phyloP scores from a whole-genome alignment of 1,139 yeast species.

The Candida sojae region DNA sequence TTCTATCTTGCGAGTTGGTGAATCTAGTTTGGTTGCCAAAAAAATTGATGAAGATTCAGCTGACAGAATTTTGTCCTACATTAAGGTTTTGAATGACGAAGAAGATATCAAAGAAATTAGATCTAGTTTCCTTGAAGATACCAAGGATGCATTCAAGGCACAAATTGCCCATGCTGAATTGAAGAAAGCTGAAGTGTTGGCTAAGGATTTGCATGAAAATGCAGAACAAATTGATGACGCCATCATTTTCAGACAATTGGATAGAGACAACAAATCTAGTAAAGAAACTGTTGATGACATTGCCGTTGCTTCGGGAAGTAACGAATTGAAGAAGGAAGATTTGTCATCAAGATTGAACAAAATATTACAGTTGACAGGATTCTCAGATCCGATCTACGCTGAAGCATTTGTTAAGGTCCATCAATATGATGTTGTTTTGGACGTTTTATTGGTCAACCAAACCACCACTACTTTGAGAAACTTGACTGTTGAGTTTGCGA shows the following conservation, averaged over 20 bases:
- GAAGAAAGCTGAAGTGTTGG: constrained; percentile 58
- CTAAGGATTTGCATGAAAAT: constrained; percentile 62
- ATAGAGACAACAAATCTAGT: constrained; percentile 41
- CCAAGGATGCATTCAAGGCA: constrained; percentile 76
- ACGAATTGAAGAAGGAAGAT: constrained; percentile 52
- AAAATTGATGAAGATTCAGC: constrained; percentile 94
- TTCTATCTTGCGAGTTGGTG: constrained; percentile 87
- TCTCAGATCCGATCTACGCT: constrained; percentile 96
- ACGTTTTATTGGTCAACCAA: constrained; percentile 92
- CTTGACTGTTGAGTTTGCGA: constrained; percentile 92
- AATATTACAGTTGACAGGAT: constrained; percentile 93
- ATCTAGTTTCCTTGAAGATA: constrained; percentile 81
- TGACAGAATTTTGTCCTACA: constrained; percentile 85
- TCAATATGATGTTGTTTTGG: constrained; percentile 94
- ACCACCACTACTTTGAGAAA: constrained; percentile 90
- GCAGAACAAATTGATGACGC: constrained; percentile 86
- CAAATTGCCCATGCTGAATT: constrained; percentile 58
- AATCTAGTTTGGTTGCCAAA: constrained; percentile 70
- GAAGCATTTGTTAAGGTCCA: constrained; percentile 95
- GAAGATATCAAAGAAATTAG: constrained; percentile 54
- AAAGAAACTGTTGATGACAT: constrained; percentile 51
- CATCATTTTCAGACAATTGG: constrained; percentile 80
- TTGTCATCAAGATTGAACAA: constrained; percentile 79
- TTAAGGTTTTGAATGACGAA: constrained; percentile 74
- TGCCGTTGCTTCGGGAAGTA: constrained; percentile 45